phyloP scores from a whole-genome alignment of 192 early-diverging fungal genomes.

The Linnemannia elongata region DNA sequence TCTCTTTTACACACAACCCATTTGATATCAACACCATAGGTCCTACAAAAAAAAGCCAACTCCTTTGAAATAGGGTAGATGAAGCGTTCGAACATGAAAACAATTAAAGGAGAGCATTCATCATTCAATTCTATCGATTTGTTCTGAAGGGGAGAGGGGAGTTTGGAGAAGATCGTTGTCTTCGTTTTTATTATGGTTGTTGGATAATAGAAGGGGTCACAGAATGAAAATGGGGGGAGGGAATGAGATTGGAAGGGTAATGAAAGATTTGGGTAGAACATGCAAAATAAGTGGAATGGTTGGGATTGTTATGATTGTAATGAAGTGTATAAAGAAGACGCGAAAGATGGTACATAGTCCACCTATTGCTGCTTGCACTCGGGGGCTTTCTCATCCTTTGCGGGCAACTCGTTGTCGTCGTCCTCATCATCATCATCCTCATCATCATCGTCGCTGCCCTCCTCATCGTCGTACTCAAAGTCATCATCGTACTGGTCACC shows the following conservation, averaged over 20 bases:
- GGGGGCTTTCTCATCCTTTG: constrained; percentile 53
- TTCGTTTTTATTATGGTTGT: constrained; percentile 6
- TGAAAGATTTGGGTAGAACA: constrained; percentile 8
- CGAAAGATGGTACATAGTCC: constrained; percentile 3
- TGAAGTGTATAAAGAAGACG: neutral
- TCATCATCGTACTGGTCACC: constrained; percentile 45
- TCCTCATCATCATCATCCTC: constrained; percentile 61
- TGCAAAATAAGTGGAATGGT: constrained; percentile 17
- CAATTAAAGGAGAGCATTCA: neutral
- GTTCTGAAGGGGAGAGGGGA: no score
- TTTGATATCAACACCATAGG: neutral
- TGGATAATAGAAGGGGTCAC: neutral
- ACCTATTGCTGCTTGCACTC: constrained; percentile 57
- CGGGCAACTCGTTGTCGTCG: constrained; percentile 52
- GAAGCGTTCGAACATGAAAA: neutral
- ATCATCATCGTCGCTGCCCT: constrained; percentile 56
- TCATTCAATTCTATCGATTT: neutral
- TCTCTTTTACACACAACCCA: neutral
- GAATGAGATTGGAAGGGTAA: constrained; percentile 20
- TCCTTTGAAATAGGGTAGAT: neutral
- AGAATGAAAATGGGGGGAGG: neutral
- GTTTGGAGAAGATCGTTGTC: neutral
- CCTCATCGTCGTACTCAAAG: constrained; percentile 52
- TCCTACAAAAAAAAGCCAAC: neutral
- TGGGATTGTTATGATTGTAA: constrained; percentile 11